Percentiles rank a stretch among this genome's conserved stretches.
Conservation (phyloP, 176 grass and related monocot genomes). For the Hordeum vulgare region MorexV3_pseudomolecules_assembly NC_058522.1:460377217-460377716, state of each 20-base stretch:
- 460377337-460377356: too few relatives aligned
- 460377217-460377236: too few relatives aligned
- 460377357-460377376: not conserved
- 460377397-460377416: not conserved
- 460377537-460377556: too few relatives aligned
- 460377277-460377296: too few relatives aligned
- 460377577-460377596: slow-evolving; percentile 7
- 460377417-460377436: not conserved
- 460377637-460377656: not conserved
- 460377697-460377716: not conserved
- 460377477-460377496: not conserved
- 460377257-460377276: too few relatives aligned
- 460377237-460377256: too few relatives aligned
- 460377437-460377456: not conserved
- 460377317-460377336: too few relatives aligned
- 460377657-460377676: not conserved
- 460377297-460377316: too few relatives aligned
- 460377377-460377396: not conserved
- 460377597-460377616: not conserved
- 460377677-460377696: slow-evolving; percentile 1
- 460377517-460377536: not conserved
- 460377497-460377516: not conserved
- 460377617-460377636: too few relatives aligned
- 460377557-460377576: not conserved
- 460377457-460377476: not conserved